Conservation (phyloP, 495 filamentous ascomycete genomes). For the Aspergillus leporis region DNA sequence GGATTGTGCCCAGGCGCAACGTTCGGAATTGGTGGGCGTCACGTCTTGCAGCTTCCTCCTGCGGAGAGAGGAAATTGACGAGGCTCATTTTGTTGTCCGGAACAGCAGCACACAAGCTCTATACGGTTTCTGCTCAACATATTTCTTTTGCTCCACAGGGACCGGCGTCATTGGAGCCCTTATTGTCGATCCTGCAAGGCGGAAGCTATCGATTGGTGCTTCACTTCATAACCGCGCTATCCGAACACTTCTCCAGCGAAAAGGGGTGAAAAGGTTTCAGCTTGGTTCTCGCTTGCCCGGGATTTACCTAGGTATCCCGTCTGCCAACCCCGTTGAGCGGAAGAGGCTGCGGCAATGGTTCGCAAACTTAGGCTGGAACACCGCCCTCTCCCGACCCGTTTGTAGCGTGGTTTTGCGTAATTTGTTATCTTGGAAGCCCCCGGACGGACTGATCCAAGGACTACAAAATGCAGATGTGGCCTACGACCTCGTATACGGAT, state of each 20-base stretch:
- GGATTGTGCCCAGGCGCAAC: slow-evolving; percentile 55
- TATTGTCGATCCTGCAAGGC: slow-evolving; percentile 78
- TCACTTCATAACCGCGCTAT: slow-evolving; percentile 83
- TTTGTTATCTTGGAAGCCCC: slow-evolving; percentile 69
- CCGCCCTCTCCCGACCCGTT: slow-evolving; percentile 58
- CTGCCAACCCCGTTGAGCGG: slow-evolving; percentile 55
- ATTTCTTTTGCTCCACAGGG: slow-evolving; percentile 66
- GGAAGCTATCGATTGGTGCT: slow-evolving; percentile 83
- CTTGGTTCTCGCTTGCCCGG: slow-evolving; percentile 76
- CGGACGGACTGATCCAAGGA: slow-evolving; percentile 69
- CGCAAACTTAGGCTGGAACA: slow-evolving; percentile 71
- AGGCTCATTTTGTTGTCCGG: slow-evolving; percentile 85
- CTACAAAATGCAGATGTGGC: slow-evolving; percentile 62
- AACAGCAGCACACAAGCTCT: slow-evolving; percentile 86
- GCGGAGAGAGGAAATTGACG: slow-evolving; percentile 64
- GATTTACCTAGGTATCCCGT: slow-evolving; percentile 78
- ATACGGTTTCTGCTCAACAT: slow-evolving; percentile 88
- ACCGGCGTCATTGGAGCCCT: slow-evolving; percentile 79
- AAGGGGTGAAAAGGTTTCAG: slow-evolving; percentile 72
- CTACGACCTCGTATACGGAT: slow-evolving; percentile 76
- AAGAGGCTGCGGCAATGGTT: slow-evolving; percentile 66
- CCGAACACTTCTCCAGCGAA: slow-evolving; percentile 64
- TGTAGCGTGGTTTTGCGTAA: slow-evolving; percentile 68
- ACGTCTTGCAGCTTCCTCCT: slow-evolving; percentile 75
- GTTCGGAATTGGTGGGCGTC: slow-evolving; percentile 62